Percentiles rank a stretch among this genome's conserved stretches.
phyloP scores from a whole-genome alignment of 164 flowering plant genomes.

The Saururus chinensis region DNA sequence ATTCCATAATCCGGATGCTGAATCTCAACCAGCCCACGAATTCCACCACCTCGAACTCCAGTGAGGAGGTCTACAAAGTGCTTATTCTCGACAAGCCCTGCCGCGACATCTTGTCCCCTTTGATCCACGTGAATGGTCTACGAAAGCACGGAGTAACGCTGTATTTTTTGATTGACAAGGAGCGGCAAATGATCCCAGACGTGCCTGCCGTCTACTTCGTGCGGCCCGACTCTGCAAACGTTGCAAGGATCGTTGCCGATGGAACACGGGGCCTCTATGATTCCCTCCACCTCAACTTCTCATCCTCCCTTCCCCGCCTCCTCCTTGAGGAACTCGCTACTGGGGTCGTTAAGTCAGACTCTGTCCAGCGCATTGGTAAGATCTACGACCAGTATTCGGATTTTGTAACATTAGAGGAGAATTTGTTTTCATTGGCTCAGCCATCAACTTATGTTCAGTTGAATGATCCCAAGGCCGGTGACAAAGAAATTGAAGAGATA shows the following conservation, averaged over 20 bases:
- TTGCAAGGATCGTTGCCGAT: constrained; percentile 60
- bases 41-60: constrained; percentile 22
- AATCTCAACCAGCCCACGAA: constrained; percentile 80
- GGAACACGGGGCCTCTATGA: constrained; percentile 58
- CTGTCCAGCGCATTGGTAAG: constrained; percentile 55
- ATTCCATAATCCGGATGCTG: constrained; percentile 74
- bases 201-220: constrained; percentile 94
- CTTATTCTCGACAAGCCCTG: constrained; percentile 72
- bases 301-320: constrained; percentile 72
- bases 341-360: constrained; percentile 45
- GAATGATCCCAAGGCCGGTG: constrained; percentile 88
- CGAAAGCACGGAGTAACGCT: constrained; percentile 93
- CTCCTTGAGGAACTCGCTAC: constrained; percentile 81
- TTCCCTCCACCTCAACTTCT: constrained; percentile 77
- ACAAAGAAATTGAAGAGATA: constrained; percentile 80
- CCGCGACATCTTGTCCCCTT: constrained; percentile 70
- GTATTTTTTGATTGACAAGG: constrained; percentile 81
- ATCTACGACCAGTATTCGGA: constrained; percentile 95
- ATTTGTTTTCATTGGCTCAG: constrained; percentile 71
- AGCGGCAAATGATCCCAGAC: constrained; percentile 79
- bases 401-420: constrained; percentile 77
- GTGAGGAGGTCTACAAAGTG: constrained; percentile 76
- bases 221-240: constrained; percentile 41
- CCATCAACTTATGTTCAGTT: constrained; percentile 54
- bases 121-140: constrained; percentile 88